Conservation (phyloP, 2,329 filamentous ascomycete species). For the Cladosporium sp. region DNA sequence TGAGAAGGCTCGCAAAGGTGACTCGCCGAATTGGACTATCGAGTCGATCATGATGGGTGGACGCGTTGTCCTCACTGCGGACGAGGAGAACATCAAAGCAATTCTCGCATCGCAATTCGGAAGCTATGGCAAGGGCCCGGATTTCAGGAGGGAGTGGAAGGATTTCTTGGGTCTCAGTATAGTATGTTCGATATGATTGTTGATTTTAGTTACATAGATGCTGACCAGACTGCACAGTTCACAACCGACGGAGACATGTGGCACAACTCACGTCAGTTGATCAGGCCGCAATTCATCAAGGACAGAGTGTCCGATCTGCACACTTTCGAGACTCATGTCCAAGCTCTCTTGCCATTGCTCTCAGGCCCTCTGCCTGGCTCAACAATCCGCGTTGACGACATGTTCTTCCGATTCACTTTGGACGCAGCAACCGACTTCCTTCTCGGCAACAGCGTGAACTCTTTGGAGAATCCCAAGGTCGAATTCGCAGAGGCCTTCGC, state of each 20-base stretch:
- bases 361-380: constrained; percentile 31
- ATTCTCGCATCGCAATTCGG: constrained; percentile 81
- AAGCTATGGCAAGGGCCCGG: constrained; percentile 76
- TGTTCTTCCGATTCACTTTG: constrained; percentile 81
- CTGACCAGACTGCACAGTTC: constrained; percentile 29
- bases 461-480: constrained; percentile 52
- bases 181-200: constrained; percentile 39
- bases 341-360: constrained; percentile 67
- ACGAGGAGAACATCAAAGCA: constrained; percentile 88
- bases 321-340: constrained; percentile 74
- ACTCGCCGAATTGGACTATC: constrained; percentile 48
- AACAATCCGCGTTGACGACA: constrained; percentile 65
- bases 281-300: constrained; percentile 81
- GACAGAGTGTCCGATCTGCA: constrained; percentile 79
- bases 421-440: constrained; percentile 86
- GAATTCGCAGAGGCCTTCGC: constrained; percentile 78
- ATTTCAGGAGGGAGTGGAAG: constrained; percentile 71
- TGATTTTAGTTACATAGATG: constrained; percentile 29
- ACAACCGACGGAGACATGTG: constrained; percentile 74
- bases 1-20: constrained; percentile 26
- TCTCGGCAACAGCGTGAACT: constrained; percentile 69
- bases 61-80: constrained; percentile 70
- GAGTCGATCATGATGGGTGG: constrained; percentile 54
- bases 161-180: constrained; percentile 70
- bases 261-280: constrained; percentile 75